Conservation (phyloP, 1,139 yeast species). For the Kodamaea plutei region DNA sequence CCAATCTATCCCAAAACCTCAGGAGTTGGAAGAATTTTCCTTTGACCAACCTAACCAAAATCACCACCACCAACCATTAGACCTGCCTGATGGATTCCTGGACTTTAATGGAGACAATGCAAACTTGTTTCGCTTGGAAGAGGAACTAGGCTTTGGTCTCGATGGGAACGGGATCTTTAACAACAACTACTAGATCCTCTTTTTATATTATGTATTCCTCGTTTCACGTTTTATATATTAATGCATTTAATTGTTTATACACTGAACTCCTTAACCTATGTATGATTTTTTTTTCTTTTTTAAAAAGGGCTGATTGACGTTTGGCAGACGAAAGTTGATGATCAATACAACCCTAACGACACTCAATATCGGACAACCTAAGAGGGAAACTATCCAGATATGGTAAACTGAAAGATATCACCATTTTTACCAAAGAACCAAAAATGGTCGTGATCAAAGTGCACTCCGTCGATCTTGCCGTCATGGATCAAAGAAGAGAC, state of each 20-base stretch:
- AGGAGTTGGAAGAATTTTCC: constrained; percentile 41
- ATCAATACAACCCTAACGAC: too few relatives aligned
- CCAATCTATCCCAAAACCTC: constrained; percentile 44
- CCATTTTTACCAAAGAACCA: constrained; percentile 56
- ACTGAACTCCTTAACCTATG: too few relatives aligned
- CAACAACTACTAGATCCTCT: too few relatives aligned
- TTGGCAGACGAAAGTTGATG: too few relatives aligned
- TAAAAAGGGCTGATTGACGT: too few relatives aligned
- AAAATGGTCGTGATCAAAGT: constrained; percentile 33
- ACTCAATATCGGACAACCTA: too few relatives aligned
- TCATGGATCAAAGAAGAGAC: constrained; percentile 21
- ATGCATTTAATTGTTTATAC: too few relatives aligned
- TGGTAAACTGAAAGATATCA: constrained; percentile 39
- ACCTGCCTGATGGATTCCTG: constrained; percentile 4
- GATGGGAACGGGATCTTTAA: constrained; percentile 34
- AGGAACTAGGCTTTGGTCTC: constrained; percentile 45
- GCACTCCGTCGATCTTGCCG: constrained; percentile 45
- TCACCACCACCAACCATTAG: constrained; percentile 1
- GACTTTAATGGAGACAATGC: constrained; percentile 10
- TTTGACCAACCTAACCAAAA: constrained; percentile 16
- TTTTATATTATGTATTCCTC: too few relatives aligned
- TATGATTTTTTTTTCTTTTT: too few relatives aligned
- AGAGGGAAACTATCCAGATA: too few relatives aligned
- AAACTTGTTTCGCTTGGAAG: constrained; percentile 40
- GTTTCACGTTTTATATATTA: too few relatives aligned